Evolutionary conservation across 169 alveolate genomes (phyloP), one percentile per base, ranked within the genome.

Genomic region (Perkinsus marinus): DNA sequence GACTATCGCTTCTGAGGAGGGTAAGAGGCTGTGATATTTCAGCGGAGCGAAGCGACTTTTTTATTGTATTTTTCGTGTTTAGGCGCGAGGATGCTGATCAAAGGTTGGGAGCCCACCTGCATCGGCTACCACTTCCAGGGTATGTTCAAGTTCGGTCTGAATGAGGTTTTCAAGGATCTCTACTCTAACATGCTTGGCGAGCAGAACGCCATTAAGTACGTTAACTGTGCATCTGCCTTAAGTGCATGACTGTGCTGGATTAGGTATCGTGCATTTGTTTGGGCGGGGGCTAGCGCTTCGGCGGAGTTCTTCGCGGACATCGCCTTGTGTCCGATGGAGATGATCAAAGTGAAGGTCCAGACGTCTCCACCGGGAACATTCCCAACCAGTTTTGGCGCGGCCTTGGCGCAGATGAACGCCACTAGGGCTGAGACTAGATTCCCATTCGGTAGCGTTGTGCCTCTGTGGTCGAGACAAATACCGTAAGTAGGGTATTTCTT

Each of bases 261-360:
- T 43, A 93, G 89, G 92, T 94, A 96, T 94, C 97, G 97, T 95
- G 98, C 98, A 13, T 92, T 95, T 43, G 97, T 98, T 79, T 98
- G 99, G 99, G 95, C 98, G 89, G 97, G 98, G 22, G 98, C 99
- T 36, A 96, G 99, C 39, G 99, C 99, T 79, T 97, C 99, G 34
- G 99, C 99, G 39, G 99, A 99, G 93, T 95, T 98, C 93, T 96
- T 98, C 91, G 99, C 99, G 89, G 99, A 99, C 91, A 92, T 97
- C 90, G 95, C 98, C 92, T 96, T 99, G 90, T 98, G 99, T 93
- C 99, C 99, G 36, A 93, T 97, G 97, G 99, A 99, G 95, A 98
- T 99, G 97, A 96, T 97, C 57, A 98, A 98, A 92, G 98, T 99
- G 96, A 96, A 98, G 91, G 97, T 97, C 92, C 99, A 98, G 94